Evolutionary conservation across 352 stramenopile genomes (phyloP).

Genomic region (Peronospora destructor): DNA sequence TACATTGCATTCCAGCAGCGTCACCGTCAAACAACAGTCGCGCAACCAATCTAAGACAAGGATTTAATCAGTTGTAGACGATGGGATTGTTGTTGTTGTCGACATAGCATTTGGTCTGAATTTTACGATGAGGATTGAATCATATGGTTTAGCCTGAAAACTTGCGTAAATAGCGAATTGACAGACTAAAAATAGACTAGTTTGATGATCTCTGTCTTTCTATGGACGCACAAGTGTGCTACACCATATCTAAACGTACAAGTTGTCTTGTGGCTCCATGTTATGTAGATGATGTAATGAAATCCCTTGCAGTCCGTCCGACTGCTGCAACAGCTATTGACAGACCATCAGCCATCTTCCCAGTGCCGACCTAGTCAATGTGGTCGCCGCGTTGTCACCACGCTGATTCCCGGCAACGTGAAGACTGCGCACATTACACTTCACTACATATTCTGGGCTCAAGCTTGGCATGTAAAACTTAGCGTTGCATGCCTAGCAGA

Average conservation of each 20-base stretch:
- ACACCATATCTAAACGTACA: neutral
- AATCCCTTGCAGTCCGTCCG: too few species aligned
- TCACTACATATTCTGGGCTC: neutral
- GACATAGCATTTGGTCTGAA: too few species aligned
- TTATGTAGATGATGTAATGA: too few species aligned
- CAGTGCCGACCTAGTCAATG: neutral
- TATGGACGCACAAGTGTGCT: neutral
- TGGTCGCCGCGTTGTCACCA: neutral
- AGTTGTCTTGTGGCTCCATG: neutral
- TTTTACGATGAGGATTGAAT: too few species aligned
- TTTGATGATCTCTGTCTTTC: neutral
- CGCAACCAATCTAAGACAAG: too few species aligned
- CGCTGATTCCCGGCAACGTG: neutral
- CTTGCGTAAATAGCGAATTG: too few species aligned
- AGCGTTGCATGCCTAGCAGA: constrained; percentile 10
- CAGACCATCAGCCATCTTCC: neutral
- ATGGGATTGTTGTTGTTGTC: too few species aligned
- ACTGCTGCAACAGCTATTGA: neutral
- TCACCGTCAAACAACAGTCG: too few species aligned
- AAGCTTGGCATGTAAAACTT: neutral
- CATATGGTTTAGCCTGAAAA: too few species aligned
- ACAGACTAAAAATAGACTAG: neutral
- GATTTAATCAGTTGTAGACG: too few species aligned
- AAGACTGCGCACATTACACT: too few species aligned
- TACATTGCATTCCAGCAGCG: too few species aligned